phyloP scores from a whole-genome alignment of 2,329 filamentous ascomycete genomes.

The Parasarocladium wereldwijsianum region DNA sequence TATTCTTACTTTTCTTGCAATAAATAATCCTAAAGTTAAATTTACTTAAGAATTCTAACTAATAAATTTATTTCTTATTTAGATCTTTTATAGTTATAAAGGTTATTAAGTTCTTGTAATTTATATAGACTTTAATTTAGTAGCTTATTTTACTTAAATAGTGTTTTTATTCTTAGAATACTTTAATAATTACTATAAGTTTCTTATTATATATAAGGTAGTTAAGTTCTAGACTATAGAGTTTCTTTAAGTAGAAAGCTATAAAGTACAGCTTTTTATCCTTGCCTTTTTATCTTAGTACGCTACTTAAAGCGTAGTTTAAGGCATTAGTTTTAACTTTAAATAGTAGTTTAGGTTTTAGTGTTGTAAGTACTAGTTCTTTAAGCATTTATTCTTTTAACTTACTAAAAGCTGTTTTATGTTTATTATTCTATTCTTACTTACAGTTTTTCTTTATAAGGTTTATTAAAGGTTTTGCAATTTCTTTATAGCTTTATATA shows the following conservation, averaged over 20 bases:
- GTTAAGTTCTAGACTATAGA: slow-evolving; percentile 1
- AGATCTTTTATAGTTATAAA: slow-evolving; percentile 3
- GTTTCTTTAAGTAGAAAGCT: slow-evolving; percentile 2
- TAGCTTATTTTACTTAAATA: slow-evolving; percentile 5
- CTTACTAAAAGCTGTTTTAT: too few species aligned
- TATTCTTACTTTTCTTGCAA: slow-evolving; percentile 7
- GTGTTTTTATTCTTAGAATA: slow-evolving; percentile 10
- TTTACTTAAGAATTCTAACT: slow-evolving; percentile 5
- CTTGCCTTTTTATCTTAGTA: background rate
- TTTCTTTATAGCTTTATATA: too few species aligned
- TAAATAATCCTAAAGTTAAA: slow-evolving; percentile 9
- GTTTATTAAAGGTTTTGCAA: too few species aligned
- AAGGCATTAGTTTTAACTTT: background rate
- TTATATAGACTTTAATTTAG: slow-evolving; percentile 7
- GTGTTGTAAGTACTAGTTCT: background rate
- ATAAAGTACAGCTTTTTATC: too few species aligned
- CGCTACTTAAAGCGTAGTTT: background rate
- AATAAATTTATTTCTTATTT: slow-evolving; percentile 8
- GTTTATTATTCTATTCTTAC: too few species aligned
- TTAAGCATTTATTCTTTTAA: too few species aligned
- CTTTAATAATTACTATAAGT: slow-evolving; percentile 5
- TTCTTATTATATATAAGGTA: slow-evolving; percentile 5
- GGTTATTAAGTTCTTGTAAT: slow-evolving; percentile 3
- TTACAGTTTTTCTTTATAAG: too few species aligned
- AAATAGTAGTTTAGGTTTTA: background rate